Evolutionary conservation across 805 yeast genomes (phyloP).

Genomic region (Ogataea ganodermae): DNA sequence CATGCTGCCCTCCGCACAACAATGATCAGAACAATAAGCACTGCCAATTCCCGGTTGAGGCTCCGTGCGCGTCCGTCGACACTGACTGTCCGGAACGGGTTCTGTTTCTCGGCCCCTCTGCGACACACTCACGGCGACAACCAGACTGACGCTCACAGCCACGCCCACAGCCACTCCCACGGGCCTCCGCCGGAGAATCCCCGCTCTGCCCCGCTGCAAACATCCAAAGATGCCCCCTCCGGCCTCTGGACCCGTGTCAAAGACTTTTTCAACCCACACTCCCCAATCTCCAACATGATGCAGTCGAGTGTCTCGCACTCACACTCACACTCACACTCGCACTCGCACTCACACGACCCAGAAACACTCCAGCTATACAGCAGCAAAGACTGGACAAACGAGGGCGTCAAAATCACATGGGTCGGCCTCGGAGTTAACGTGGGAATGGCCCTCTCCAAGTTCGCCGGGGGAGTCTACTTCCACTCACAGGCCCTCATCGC

Average conservation of each 20-base stretch:
- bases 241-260: slow-evolving; percentile 30
- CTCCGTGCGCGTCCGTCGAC: not conserved
- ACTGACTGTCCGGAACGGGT: not conserved
- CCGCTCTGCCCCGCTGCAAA: too few relatives aligned
- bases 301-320: slow-evolving; percentile 19
- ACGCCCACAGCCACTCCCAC: not conserved
- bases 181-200: too few relatives aligned
- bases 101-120: not conserved
- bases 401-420: slow-evolving; percentile 93
- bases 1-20: not conserved
- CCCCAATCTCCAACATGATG: slow-evolving; percentile 34
- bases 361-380: slow-evolving; percentile 47
- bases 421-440: slow-evolving; percentile 83
- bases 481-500: slow-evolving; percentile 95
- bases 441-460: slow-evolving; percentile 83
- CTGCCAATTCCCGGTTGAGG: not conserved
- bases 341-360: slow-evolving; percentile 43
- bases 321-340: slow-evolving; percentile 31
- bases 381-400: slow-evolving; percentile 57
- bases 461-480: slow-evolving; percentile 85
- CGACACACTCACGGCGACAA: not conserved
- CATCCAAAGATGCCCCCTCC: not conserved
- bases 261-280: slow-evolving; percentile 38
- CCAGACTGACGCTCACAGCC: not conserved
- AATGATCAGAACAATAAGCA: not conserved